Base-by-base conservation (phyloP, 495 filamentous ascomycete species). In the Penicillium goetzii region DNA sequence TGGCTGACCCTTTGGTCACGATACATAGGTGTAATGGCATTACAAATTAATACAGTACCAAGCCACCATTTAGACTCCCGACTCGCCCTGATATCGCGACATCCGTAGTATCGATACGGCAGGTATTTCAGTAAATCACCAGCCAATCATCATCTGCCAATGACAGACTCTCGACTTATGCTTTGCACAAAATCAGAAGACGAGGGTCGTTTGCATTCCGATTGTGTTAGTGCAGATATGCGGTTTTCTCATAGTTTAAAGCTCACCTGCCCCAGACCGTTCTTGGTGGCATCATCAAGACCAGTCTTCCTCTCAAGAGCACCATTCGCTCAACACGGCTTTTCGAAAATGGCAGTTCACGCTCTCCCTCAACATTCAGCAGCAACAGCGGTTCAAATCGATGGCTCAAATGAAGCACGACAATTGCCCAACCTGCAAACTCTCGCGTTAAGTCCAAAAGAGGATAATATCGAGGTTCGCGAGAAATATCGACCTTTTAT, bases 401-500 rank as follows among this genome's bases (percentile, higher is more conserved):
- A 38, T 51, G 47, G 47, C 26, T 2, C 47, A 51, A 51, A 17
- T 51, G 23, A 51, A 17, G 25, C 15, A 26, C 23, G 26, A 51
- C 12, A 8, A 17, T 14, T 30, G 14, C 2, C 25, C 7, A 36
- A 15, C 21, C 32, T 55, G 28, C 52, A 55, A 23, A 34, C 32
- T 8, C 52, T 87, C 9, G 80, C 83, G 0, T 71, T 88, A 17
- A 58, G 69, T 12, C 55, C 60, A 9, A 61, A 26, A 23, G 82
- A 88, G 49, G 86, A 89, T 60, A 76, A 82, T 45, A 6, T 65
- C 0, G 65, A 67, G 0, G 76, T 85, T 23, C 78, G 85, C 32
- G 68, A 72, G 33, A 81, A 76, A 60, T 89, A 89, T 70, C 79
- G 87, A 0, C 88, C 87, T 0, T 90, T 88, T 67, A 76, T 89